Percentiles rank a stretch among this genome's conserved stretches.
These are phyloP conservation scores for Fusarium globosum DNA, from an alignment of 2,329 filamentous ascomycete genomes.

Conservation along the genomic window DNA sequence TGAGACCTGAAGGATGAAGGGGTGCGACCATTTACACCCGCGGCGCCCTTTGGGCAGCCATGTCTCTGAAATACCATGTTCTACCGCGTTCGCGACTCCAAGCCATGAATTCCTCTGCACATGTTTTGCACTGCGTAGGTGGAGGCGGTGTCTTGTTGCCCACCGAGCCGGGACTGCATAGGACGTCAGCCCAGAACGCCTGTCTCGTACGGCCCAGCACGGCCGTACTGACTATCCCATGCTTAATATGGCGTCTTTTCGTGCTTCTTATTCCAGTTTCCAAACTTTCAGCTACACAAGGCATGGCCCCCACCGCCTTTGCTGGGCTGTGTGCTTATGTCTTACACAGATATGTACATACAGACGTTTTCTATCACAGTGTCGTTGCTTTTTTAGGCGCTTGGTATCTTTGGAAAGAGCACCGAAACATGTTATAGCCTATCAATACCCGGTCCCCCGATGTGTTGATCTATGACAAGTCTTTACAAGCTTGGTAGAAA, in stretches of 20 bases:
- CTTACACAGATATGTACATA: background rate
- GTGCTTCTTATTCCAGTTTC: conserved; percentile 9
- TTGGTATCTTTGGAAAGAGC: conserved; percentile 18
- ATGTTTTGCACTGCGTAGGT: conserved; percentile 12
- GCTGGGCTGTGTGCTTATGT: background rate
- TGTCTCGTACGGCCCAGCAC: conserved; percentile 3
- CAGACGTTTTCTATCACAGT: background rate
- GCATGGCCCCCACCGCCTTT: background rate
- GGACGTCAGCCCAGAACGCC: conserved; percentile 22
- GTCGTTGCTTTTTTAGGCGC: conserved; percentile 22
- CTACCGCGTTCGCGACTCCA: conserved; percentile 23
- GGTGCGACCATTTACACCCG: background rate
- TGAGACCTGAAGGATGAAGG: conserved; percentile 16
- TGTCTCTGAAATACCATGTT: conserved; percentile 33
- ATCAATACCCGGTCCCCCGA: conserved; percentile 14
- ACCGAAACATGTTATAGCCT: conserved; percentile 13
- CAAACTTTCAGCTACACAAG: conserved; percentile 1
- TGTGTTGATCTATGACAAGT: conserved; percentile 5
- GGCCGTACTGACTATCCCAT: conserved; percentile 2
- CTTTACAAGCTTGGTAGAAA: background rate
- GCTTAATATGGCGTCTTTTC: conserved; percentile 1
- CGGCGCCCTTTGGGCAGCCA: conserved; percentile 9
- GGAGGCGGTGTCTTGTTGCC: conserved; percentile 12
- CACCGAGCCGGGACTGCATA: conserved; percentile 14
- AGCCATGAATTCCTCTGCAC: conserved; percentile 31